A percentile compares a stretch with the other conserved stretches of the same genome.
Conservation (phyloP, 2,329 filamentous ascomycete species). For the Pyricularia pennisetigena region DNA sequence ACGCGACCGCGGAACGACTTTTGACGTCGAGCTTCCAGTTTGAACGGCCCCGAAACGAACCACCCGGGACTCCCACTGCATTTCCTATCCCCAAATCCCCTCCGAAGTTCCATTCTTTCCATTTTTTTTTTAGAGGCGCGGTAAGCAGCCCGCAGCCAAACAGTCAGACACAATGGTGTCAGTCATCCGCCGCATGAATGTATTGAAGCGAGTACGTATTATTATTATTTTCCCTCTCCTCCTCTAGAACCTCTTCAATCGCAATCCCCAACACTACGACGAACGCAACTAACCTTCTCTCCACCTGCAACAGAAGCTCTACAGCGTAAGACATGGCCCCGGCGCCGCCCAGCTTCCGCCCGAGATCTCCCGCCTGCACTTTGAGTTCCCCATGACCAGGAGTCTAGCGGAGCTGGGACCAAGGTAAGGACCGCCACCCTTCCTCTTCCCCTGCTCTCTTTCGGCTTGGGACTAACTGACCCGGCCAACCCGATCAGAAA, state of each 20-base stretch:
- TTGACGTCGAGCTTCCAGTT: neutral
- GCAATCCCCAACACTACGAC: neutral
- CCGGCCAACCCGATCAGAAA: conserved; percentile 42
- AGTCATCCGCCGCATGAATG: conserved; percentile 61
- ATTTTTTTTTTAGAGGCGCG: neutral
- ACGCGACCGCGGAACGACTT: neutral
- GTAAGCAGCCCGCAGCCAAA: neutral
- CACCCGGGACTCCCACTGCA: neutral
- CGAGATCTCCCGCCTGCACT: conserved; percentile 63
- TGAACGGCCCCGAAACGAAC: neutral
- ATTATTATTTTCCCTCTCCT: neutral
- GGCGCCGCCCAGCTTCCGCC: conserved; percentile 75
- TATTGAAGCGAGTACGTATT: conserved; percentile 47
- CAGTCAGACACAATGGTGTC: conserved; percentile 20
- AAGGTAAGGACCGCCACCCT: conserved; percentile 37
- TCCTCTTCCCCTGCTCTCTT: neutral
- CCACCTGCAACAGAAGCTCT: conserved; percentile 39
- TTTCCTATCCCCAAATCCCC: neutral
- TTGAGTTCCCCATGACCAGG: conserved; percentile 57
- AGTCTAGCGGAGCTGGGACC: conserved; percentile 63
- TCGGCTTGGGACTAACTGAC: neutral
- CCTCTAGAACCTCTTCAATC: neutral
- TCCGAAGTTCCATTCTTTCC: neutral
- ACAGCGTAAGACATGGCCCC: conserved; percentile 67
- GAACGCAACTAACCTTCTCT: neutral